Evolutionary conservation across 345 rosid species (phyloP), one percentile per base, ranked within the genome.

Genomic region (Salix purpurea): DNA sequence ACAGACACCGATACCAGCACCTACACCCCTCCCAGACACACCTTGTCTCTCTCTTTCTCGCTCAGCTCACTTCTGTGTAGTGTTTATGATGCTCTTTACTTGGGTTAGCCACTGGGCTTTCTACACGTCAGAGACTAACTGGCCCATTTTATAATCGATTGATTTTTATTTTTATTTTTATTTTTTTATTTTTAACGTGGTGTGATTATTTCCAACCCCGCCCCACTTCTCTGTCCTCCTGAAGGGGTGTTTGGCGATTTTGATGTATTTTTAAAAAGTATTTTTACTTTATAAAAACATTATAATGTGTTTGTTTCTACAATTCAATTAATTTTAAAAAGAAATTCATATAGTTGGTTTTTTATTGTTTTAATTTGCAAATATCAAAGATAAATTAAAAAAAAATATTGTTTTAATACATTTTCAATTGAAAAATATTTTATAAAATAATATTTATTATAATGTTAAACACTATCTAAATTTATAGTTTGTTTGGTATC

Each of bases 201-300:
- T 9, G 78, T 83, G 67, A 82, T 83, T 84, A 77, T 58, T 78
- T 80, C 84, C 76, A 44, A 69, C 86, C 88, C 88, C 86, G 88
- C 87, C 86, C 89, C 78, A 80, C 88, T 2, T 2, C 44, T 84
- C 80, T 84, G 79, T 80, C 84, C 73, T 69, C 58, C 42, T 36
- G 52, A 69, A 76, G 15, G 2, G 5, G 44, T 40, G 44, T 10
- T 40, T 11, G 44, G 44, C 44, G 12, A 12, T 40, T 40, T 40
- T 40, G 3, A 4, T 34, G 37, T 34, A 34, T 34, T 34, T 34
- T 34, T 34, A 34, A 40, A 40, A 40, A 11, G 14, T 2, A 12
- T 40, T 40, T 40, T 40, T 40, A 40, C 44, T 40, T 40, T 1
- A 40, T 4, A 40, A 10, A 10, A 40, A 10, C 44, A 40, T 10